Percentiles rank a stretch among this genome's conserved stretches.
phyloP scores from a whole-genome alignment of 768 basidiomycete species.

The Russula virescens region DNA sequence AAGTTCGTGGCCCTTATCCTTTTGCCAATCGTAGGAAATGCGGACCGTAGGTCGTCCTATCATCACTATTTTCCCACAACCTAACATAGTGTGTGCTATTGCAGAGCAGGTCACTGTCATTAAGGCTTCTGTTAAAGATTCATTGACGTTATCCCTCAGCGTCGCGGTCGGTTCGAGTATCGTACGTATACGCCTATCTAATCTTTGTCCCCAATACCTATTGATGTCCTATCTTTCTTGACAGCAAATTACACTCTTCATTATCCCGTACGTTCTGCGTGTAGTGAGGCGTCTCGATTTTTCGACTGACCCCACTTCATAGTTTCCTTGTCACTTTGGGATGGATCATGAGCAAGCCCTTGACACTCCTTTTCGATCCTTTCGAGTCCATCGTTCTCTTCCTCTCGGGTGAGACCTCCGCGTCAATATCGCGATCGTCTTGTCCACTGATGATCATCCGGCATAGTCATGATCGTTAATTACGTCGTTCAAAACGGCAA shows the following conservation, averaged over 20 bases:
- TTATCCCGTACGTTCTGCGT: conserved; percentile 73
- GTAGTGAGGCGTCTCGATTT: not conserved
- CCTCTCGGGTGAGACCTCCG: conserved; percentile 35
- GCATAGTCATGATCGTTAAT: conserved; percentile 71
- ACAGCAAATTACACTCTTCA: conserved; percentile 79
- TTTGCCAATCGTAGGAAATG: conserved; percentile 91
- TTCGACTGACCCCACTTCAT: conserved; percentile 16
- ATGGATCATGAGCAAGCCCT: conserved; percentile 77
- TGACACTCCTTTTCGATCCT: conserved; percentile 81
- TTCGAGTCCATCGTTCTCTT: conserved; percentile 72
- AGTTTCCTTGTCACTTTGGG: conserved; percentile 70
- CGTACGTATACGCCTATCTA: conserved; percentile 41
- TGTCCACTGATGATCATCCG: not conserved
- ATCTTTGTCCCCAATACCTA: not conserved
- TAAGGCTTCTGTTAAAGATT: conserved; percentile 84
- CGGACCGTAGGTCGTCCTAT: conserved; percentile 48
- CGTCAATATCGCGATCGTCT: not conserved
- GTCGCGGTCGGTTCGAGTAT: conserved; percentile 87
- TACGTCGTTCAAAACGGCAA: conserved; percentile 77
- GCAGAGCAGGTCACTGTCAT: conserved; percentile 87
- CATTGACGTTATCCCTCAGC: conserved; percentile 78
- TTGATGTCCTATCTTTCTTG: not conserved
- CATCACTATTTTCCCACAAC: not conserved
- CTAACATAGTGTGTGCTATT: conserved; percentile 10
- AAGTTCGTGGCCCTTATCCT: conserved; percentile 87